Evolutionary conservation across 2,329 filamentous ascomycete genomes (phyloP), one percentile per base, ranked within the genome.

Genomic region (Botrytis galanthina): DNA sequence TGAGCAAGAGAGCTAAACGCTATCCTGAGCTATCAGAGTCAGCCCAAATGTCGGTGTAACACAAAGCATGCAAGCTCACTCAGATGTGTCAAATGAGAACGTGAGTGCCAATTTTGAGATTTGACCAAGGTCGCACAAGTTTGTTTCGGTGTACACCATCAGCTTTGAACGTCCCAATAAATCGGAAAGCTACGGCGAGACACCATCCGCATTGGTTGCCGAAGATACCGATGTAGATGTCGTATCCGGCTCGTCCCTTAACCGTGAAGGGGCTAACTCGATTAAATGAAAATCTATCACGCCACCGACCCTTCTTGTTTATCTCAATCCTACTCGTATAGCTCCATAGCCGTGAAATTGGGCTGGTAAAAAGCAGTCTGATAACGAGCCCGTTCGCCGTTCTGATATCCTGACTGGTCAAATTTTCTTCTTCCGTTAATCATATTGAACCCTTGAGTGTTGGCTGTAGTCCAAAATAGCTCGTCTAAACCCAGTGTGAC

Each of bases 21-120:
- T 57, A 66, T 66, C 61, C 32, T 72, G 39, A 35, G 32, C 42
- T 54, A 42, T 66, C 61, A 63, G 29, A 63, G 61, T 59, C 66
- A 69, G 62, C 63, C 62, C 39, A 72, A 72, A 72, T 72, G 62
- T 72, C 62, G 71, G 71, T 69, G 71, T 72, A 72, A 72, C 71
- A 72, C 37, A 48, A 61, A 70, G 12, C 22, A 70, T 70, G 60
- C 70, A 66, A 64, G 46, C 60, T 66, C 59, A 67, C 70, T 72
- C 46, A 67, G 46, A 68, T 37, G 44, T 29, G 48, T 37, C 46
- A 29, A 72, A 72, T 72, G 39, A 72, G 62, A 68, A 35, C 48
- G 48, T 39, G 62, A 60, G 42, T 37, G 37, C 20, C 29, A 46
- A 35, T 46, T 32, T 42, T 57, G 48, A 69, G 44, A 69, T 69